Base-by-base conservation (phyloP, 225 moss, liverwort and hornwort genomes). In the Bryum argenteum region DNA sequence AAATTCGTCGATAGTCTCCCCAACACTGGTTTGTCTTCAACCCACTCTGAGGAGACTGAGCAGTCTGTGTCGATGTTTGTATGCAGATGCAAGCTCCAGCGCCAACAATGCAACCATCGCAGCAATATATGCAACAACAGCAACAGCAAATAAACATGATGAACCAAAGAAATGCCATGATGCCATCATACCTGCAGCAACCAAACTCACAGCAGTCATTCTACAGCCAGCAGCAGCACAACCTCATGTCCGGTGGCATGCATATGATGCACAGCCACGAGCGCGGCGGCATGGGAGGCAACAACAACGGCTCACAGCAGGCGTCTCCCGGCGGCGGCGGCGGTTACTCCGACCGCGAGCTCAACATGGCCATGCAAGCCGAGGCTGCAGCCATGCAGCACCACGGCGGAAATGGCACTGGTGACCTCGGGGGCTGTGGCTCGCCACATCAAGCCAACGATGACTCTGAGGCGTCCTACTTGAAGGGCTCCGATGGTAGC, bases 401-500 rank as follows among this genome's bases (percentile, higher is more conserved):
- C 50, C 33, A 76, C 5, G 84, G 87, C 20, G 87, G 87, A 8
- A 81, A 75, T 13, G 87, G 87, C 59, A 44, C 77, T 0, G 81
- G 81, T 55, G 44, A 33, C 33, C 33, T 33, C 33, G 33, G 28
- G 71, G 79, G 77, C 9, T 71, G 81, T 39, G 73, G 83, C 5
- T 74, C 84, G 24, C 76, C 83, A 0, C 83, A 63, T 2, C 83
- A 81, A 24, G 87, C 81, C 4, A 76, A 75, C 10, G 76, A 83
- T 53, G 81, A 83, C 28, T 83, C 87, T 2, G 83, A 81, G 70
- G 78, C 81, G 21, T 83, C 83, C 6, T 83, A 87, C 37, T 48
- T 87, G 73, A 87, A 87, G 64, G 84, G 81, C 48, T 87, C 83
- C 7, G 87, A 87, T 43, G 83, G 80, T 2, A 81, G 81, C 2